Conservation (phyloP, 306 rosid species). For the apple (Malus domestica) region ASM211411v1 NC_041798.1:40443501-40444000, state of each 20-base stretch:
- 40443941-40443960: constrained; percentile 59
- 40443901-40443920: constrained; percentile 28
- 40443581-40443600: neutral
- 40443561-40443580: constrained; percentile 1
- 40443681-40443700: neutral
- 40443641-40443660: neutral
- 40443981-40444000: neutral
- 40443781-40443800: neutral
- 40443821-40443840: neutral
- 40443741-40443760: neutral
- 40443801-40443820: constrained; percentile 10
- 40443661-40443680: constrained; percentile 1
- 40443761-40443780: neutral
- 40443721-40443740: neutral
- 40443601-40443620: constrained; percentile 5
- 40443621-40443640: neutral
- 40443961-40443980: constrained; percentile 11
- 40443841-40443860: constrained; percentile 6
- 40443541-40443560: constrained; percentile 9
- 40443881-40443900: constrained; percentile 46
- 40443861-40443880: constrained; percentile 61
- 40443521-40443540: constrained; percentile 4
- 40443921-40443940: constrained; percentile 27
- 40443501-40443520: constrained; percentile 31
- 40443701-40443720: neutral